Percentiles rank a stretch among this genome's conserved stretches.
phyloP scores from a whole-genome alignment of 768 basidiomycete genomes.

The Ephemerocybe angulata region DNA sequence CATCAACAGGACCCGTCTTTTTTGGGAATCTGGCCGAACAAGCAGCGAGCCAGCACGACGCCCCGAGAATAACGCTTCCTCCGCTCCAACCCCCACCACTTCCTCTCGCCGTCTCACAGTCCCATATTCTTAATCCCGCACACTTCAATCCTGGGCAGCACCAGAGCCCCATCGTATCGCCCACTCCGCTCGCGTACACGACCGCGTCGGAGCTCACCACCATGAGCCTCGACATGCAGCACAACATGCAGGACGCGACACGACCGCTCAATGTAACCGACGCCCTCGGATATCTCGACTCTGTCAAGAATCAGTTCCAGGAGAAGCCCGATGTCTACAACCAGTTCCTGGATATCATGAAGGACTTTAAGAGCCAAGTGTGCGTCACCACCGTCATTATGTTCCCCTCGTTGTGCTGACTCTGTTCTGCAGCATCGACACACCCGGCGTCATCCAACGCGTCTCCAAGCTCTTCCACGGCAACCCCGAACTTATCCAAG shows the following conservation, averaged over 20 bases:
- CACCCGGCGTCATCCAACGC: constrained; percentile 93
- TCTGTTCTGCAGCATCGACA: constrained; percentile 73
- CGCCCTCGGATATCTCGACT: constrained; percentile 90
- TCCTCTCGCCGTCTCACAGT: not conserved
- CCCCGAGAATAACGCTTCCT: not conserved
- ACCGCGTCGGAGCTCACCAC: not conserved
- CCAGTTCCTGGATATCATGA: constrained; percentile 94
- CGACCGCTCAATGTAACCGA: constrained; percentile 89
- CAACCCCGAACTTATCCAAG: constrained; percentile 86
- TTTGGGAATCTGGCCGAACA: not conserved
- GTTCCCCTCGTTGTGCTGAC: constrained; percentile 16
- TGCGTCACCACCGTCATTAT: constrained; percentile 37
- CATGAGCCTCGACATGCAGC: not conserved
- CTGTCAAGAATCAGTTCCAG: constrained; percentile 88
- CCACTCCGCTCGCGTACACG: not conserved
- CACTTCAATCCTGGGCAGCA: no score
- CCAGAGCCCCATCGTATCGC: not conserved
- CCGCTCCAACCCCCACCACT: not conserved
- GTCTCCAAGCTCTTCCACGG: constrained; percentile 92
- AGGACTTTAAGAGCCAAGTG: constrained; percentile 97
- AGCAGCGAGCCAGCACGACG: not conserved
- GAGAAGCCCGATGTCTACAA: constrained; percentile 94
- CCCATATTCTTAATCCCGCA: no score
- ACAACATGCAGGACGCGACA: constrained; percentile 23
- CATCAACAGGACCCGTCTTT: not conserved